Evolutionary conservation across 2,329 filamentous ascomycete genomes (phyloP).

Genomic region (Cladophialophora yegresii): DNA sequence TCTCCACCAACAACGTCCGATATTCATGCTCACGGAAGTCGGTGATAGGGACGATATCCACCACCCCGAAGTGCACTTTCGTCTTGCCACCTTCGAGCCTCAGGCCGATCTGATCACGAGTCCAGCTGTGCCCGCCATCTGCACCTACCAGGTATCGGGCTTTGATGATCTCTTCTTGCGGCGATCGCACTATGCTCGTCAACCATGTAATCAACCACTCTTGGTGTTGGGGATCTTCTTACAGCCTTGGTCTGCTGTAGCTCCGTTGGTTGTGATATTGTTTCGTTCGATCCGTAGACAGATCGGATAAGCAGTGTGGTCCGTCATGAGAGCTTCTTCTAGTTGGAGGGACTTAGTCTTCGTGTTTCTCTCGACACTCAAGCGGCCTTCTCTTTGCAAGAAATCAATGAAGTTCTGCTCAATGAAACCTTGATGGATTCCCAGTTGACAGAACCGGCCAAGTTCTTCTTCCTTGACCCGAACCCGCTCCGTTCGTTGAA

Average conservation of each 20-base stretch:
- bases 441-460: conserved; percentile 64
- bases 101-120: conserved; percentile 59
- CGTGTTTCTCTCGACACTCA: conserved; percentile 39
- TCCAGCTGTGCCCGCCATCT: conserved; percentile 69
- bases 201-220: not conserved
- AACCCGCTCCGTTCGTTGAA: conserved; percentile 62
- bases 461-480: conserved; percentile 64
- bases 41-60: conserved; percentile 56
- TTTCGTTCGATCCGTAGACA: conserved; percentile 49
- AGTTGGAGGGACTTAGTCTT: conserved; percentile 50
- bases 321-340: conserved; percentile 54
- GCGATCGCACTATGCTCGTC: not conserved
- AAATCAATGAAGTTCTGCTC: conserved; percentile 67
- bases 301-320: conserved; percentile 59
- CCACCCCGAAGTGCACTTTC: conserved; percentile 50
- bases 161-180: not conserved
- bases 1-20: not conserved
- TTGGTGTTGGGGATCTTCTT: conserved; percentile 4
- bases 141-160: conserved; percentile 61
- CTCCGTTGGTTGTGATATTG: conserved; percentile 39
- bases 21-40: conserved; percentile 50
- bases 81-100: conserved; percentile 58
- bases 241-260: conserved; percentile 27
- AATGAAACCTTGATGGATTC: conserved; percentile 71
- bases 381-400: conserved; percentile 41